Percentiles rank a stretch among this genome's conserved stretches.
phyloP scores from a whole-genome alignment of 2,329 filamentous ascomycete species.

The Laburnicola sp. region DNA sequence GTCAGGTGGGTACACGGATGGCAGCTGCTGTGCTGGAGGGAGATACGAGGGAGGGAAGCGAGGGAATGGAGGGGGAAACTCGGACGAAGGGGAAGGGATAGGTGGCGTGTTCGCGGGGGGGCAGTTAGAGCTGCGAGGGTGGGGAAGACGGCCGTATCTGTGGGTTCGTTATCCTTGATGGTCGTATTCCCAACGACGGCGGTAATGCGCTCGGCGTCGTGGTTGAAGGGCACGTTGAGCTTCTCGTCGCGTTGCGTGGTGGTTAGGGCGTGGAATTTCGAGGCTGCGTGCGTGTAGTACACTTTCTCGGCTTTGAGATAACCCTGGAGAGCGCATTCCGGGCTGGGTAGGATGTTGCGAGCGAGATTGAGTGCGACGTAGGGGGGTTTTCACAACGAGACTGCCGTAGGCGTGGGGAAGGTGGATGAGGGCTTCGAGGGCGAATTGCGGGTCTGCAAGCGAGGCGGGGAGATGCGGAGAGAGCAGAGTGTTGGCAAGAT shows the following conservation, averaged over 20 bases:
- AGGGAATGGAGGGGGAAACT: neutral
- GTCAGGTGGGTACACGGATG: conserved; percentile 1
- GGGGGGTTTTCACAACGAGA: conserved; percentile 36
- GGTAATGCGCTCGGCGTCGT: conserved; percentile 15
- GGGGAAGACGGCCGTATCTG: conserved; percentile 16
- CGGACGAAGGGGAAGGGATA: conserved; percentile 12
- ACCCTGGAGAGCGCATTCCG: conserved; percentile 7
- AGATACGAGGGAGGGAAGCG: too few species aligned
- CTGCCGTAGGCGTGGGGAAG: conserved; percentile 33
- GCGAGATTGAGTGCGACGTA: conserved; percentile 29
- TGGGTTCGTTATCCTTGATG: neutral
- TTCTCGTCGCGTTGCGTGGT: conserved; percentile 18
- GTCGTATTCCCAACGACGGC: conserved; percentile 15
- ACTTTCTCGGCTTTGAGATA: conserved; percentile 23
- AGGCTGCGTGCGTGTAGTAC: conserved; percentile 22
- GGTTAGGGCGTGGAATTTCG: conserved; percentile 17
- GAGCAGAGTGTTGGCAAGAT: conserved; percentile 25
- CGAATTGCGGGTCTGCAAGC: conserved; percentile 4
- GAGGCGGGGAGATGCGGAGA: conserved; percentile 5
- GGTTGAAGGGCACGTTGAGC: conserved; percentile 17
- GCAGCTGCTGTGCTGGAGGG: neutral
- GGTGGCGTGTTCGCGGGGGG: conserved; percentile 18
- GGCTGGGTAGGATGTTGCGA: conserved; percentile 10
- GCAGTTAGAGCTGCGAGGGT: conserved; percentile 15
- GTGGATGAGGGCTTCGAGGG: conserved; percentile 33